phyloP scores from a whole-genome alignment of 1,284 basidiomycete genomes.

The Termitomyces sp. region DNA sequence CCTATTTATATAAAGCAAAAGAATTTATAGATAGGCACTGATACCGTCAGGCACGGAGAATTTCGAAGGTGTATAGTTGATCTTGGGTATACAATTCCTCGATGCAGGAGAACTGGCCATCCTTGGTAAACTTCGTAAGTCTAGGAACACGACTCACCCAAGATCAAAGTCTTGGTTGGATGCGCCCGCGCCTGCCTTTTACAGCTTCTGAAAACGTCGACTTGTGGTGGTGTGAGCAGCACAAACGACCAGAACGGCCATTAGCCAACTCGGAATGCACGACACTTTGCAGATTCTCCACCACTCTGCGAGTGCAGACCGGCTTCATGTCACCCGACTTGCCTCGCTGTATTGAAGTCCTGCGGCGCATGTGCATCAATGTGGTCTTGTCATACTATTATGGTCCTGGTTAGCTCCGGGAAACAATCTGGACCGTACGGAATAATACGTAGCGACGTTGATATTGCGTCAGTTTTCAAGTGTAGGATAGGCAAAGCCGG shows the following conservation, averaged over 20 bases:
- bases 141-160: not conserved
- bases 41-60: not conserved
- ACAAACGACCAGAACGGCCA: not conserved
- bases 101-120: slow-evolving; percentile 1
- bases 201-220: not conserved
- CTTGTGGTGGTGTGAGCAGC: not conserved
- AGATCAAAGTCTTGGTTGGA: slow-evolving; percentile 6
- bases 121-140: not conserved
- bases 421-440: not conserved
- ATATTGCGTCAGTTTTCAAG: not conserved
- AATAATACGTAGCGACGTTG: not conserved
- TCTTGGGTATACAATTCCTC: slow-evolving; percentile 2
- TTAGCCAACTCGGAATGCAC: not conserved
- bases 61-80: not conserved
- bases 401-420: not conserved
- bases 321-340: slow-evolving; percentile 6
- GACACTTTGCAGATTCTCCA: not conserved
- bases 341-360: not conserved
- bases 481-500: slow-evolving; percentile 1
- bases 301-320: not conserved
- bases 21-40: not conserved
- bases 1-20: slow-evolving; percentile 9
- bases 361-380: not conserved
- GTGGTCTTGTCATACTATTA: not conserved
- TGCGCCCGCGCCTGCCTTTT: slow-evolving; percentile 1